These are phyloP conservation scores for Ophiosphaerella korrae DNA, from an alignment of 2,329 filamentous ascomycete genomes.

Conservation along the genomic window DNA sequence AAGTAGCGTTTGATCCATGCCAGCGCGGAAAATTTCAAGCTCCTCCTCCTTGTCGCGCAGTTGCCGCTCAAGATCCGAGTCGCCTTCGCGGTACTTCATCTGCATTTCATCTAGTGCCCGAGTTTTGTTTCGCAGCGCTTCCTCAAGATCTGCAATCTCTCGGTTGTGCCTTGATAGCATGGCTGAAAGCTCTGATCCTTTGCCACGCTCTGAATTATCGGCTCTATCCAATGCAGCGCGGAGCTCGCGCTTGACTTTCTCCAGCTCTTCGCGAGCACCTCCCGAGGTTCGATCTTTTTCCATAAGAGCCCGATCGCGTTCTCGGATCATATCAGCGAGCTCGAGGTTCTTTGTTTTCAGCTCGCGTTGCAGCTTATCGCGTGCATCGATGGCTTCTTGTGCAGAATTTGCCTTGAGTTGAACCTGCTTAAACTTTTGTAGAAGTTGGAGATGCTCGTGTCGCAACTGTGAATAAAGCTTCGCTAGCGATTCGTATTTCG, in stretches of 20 bases:
- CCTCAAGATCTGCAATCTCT: constrained; percentile 95
- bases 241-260: constrained; percentile 92
- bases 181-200: constrained; percentile 91
- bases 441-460: constrained; percentile 89
- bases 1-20: constrained; percentile 93
- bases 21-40: constrained; percentile 95
- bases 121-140: constrained; percentile 85
- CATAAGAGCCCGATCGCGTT: constrained; percentile 89
- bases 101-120: constrained; percentile 84
- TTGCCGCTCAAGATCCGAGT: constrained; percentile 81
- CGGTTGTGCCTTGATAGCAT: constrained; percentile 96
- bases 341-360: constrained; percentile 99
- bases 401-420: constrained; percentile 96
- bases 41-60: constrained; percentile 96
- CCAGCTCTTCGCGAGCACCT: constrained; percentile 87
- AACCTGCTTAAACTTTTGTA: constrained; percentile 95
- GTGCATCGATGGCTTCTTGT: constrained; percentile 91
- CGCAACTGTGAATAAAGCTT: constrained; percentile 97
- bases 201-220: constrained; percentile 88
- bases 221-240: constrained; percentile 89
- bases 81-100: constrained; percentile 76
- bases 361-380: constrained; percentile 94
- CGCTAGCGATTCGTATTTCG: constrained; percentile 94
- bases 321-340: constrained; percentile 96
- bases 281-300: constrained; percentile 89